Evolutionary conservation across 2,329 filamentous ascomycete genomes (phyloP).

Genomic region (Trichoderma sp.): DNA sequence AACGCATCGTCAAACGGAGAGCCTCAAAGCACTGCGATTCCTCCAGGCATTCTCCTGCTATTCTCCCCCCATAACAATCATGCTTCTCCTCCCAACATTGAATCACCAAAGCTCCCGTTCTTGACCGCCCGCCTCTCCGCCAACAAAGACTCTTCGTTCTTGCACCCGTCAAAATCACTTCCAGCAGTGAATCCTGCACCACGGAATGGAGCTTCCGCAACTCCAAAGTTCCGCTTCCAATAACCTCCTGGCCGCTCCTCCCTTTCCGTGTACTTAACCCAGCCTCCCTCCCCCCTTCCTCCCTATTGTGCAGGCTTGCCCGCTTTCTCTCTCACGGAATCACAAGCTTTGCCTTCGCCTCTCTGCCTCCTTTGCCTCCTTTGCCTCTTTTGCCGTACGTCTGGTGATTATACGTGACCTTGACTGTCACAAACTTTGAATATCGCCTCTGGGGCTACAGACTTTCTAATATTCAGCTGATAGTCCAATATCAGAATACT

Average conservation of each 20-base stretch:
- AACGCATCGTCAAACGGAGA: neutral
- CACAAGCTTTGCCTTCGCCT: neutral
- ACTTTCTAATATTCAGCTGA: neutral
- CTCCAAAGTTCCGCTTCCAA: neutral
- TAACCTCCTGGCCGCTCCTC: neutral
- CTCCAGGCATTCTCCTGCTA: neutral
- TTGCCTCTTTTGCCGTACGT: no score
- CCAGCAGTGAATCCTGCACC: slow-evolving; percentile 24
- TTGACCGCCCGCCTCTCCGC: no score
- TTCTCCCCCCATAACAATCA: neutral
- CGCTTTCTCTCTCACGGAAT: neutral
- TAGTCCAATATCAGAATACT: neutral
- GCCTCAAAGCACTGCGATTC: neutral
- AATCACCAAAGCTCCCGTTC: slow-evolving; percentile 7
- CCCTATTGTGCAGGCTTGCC: neutral
- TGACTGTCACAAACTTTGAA: neutral
- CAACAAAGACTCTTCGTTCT: neutral
- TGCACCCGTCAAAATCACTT: neutral
- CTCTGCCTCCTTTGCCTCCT: no score
- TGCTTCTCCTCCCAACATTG: slow-evolving; percentile 4
- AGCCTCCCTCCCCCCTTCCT: neutral
- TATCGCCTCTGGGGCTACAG: neutral
- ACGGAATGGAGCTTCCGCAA: neutral
- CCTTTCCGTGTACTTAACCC: neutral
- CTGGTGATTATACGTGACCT: neutral